Evolutionary conservation across 2,329 filamentous ascomycete species (phyloP).

Genomic region (Cladosporium sp.): DNA sequence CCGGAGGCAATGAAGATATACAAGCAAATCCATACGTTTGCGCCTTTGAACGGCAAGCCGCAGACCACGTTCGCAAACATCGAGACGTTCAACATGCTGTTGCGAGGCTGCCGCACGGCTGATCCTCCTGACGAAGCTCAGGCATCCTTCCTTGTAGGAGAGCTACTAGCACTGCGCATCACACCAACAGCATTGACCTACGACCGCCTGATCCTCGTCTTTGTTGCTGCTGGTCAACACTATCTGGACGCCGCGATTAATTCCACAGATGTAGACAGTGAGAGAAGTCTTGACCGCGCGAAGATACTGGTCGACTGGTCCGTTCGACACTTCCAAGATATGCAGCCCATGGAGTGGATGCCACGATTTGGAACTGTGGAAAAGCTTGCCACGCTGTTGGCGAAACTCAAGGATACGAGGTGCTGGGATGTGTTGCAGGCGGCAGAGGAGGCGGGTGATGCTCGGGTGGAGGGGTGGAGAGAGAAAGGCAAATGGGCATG

Average conservation of each 20-base stretch:
- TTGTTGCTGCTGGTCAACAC: constrained; percentile 30
- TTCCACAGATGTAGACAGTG: background rate
- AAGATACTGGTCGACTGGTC: constrained; percentile 28
- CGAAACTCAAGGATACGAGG: constrained; percentile 23
- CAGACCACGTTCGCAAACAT: constrained; percentile 34
- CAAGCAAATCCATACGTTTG: constrained; percentile 52
- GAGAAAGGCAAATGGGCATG: constrained; percentile 23
- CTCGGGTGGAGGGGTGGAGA: constrained; percentile 25
- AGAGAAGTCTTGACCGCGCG: background rate
- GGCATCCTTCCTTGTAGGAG: constrained; percentile 58
- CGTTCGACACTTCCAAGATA: constrained; percentile 31
- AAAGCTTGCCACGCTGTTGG: constrained; percentile 24
- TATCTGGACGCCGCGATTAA: background rate
- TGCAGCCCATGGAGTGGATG: constrained; percentile 28
- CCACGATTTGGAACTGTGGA: constrained; percentile 31
- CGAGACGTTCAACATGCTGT: constrained; percentile 59
- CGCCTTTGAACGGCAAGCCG: constrained; percentile 21
- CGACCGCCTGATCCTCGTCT: constrained; percentile 58
- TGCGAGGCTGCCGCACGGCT: constrained; percentile 25
- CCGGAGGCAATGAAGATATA: constrained; percentile 56
- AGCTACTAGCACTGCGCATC: constrained; percentile 56
- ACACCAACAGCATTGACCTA: constrained; percentile 57
- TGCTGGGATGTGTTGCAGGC: constrained; percentile 34
- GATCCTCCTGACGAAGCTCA: constrained; percentile 43
- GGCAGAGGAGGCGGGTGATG: constrained; percentile 23